Evolutionary conservation across 805 yeast species (phyloP).

Genomic region (Candida adriatica): DNA sequence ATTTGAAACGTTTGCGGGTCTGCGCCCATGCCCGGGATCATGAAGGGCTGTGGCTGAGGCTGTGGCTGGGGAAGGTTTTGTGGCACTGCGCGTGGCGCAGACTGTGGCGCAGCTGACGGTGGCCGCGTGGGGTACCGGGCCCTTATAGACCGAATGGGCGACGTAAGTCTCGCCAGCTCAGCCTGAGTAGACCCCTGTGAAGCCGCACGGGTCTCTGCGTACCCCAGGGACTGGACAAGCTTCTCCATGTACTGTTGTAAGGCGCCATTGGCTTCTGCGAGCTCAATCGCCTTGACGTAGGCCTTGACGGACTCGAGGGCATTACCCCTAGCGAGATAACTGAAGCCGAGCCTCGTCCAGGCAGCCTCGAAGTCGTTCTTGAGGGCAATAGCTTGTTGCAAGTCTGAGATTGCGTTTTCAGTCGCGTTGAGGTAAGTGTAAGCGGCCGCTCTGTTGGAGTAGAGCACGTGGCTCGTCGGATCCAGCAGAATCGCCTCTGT

Average conservation of each 20-base stretch:
- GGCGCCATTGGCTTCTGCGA: conserved; percentile 11
- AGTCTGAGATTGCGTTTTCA: conserved; percentile 31
- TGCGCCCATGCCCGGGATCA: background rate
- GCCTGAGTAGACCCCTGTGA: conserved; percentile 11
- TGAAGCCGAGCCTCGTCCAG: conserved; percentile 32
- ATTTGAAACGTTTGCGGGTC: background rate
- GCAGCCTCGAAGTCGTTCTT: conserved; percentile 33
- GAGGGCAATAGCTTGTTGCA: conserved; percentile 25
- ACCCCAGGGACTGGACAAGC: conserved; percentile 10
- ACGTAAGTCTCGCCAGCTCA: conserved; percentile 6
- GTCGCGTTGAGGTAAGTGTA: conserved; percentile 28
- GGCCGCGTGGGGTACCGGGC: conserved; percentile 1
- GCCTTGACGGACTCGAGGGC: conserved; percentile 29
- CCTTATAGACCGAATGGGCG: conserved; percentile 7
- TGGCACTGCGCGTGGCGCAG: background rate
- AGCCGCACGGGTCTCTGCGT: conserved; percentile 15
- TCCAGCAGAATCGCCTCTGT: conserved; percentile 29
- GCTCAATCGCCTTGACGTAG: conserved; percentile 29
- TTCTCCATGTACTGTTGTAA: conserved; percentile 13
- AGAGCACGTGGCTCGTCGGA: conserved; percentile 27
- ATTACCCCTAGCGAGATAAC: conserved; percentile 30
- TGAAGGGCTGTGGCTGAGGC: background rate
- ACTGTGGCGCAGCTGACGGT: background rate
- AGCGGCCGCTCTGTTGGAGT: conserved; percentile 36
- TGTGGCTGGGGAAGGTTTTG: background rate